Evolutionary conservation across 306 rosid genomes (phyloP), one percentile per base, ranked within the genome.

Genomic region (Citrullus colocynthis): DNA sequence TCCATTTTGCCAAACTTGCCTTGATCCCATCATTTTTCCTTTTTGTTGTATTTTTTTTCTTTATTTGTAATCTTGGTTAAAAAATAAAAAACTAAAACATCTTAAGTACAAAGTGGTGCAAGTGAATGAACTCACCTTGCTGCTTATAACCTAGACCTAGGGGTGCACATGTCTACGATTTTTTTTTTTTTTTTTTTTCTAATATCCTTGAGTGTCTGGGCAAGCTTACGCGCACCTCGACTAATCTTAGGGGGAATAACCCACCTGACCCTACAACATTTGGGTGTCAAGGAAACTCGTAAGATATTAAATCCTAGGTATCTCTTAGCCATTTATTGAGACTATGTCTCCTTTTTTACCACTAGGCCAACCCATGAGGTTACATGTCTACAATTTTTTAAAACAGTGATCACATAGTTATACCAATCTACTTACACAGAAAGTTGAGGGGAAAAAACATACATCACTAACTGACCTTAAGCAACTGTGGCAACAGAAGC

Each of bases 401-500:
- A 30, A 61, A 2, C 10, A 58, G 63, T 58, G 34, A 58, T 20
- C 63, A 20, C 67, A 32, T 36, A 36, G 24, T 36, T 36, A 37
- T 39, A 18, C 73, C 73, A 65, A 8, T 37, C 49, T 16, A 34
- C 36, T 70, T 44, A 21, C 36, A 70, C 15, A 42, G 30, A n/a
- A 44, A 48, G 24, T 36, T 74, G 52, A 7, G 51, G 21, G 56
- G 14, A 30, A 16, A 36, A 52, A 10, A 39, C 82, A 45, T 75
- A 32, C 41, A 14, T 45, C 58, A 45, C 28, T 24, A 74, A 85
- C 97, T 66, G 80, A 95, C 98, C 98, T 95, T 90, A 65, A 95
- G 88, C 82, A 92, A 81, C 83, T 92, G 96, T 39, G 98, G 97
- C 85, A 90, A 87, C 80, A 88, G 90, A 84, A 95, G 97, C 82